A percentile compares a stretch with the other conserved stretches of the same genome.
Conservation (phyloP, 306 rosid species). For the Prinsepia uniflora region DNA sequence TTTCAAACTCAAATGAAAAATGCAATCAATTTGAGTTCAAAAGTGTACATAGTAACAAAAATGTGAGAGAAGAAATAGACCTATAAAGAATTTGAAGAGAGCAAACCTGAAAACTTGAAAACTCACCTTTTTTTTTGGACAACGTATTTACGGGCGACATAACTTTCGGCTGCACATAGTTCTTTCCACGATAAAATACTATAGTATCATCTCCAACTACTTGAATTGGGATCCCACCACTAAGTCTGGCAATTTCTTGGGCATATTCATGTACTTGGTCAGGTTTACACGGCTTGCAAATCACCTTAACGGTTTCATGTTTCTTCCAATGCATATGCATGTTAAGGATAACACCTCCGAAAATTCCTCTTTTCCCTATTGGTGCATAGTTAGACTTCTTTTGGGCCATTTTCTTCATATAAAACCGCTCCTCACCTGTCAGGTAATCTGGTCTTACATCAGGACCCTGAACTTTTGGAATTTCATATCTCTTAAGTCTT, state of each 20-base stretch:
- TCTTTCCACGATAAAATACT: conserved; percentile 80
- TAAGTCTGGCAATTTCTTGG: conserved; percentile 77
- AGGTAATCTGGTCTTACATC: conserved; percentile 56
- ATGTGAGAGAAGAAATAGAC: background rate
- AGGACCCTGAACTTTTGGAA: conserved; percentile 78
- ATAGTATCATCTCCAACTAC: conserved; percentile 73
- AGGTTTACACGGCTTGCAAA: conserved; percentile 83
- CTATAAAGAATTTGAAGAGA: conserved; percentile 14
- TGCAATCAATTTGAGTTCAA: background rate
- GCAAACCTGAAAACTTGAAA: conserved; percentile 7
- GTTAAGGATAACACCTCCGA: conserved; percentile 92
- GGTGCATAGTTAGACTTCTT: conserved; percentile 89
- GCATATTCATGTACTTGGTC: conserved; percentile 83
- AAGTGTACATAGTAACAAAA: background rate
- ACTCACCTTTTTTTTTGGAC: conserved; percentile 87
- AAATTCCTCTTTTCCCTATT: conserved; percentile 82
- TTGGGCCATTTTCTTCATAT: conserved; percentile 87
- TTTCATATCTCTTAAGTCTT: conserved; percentile 78
- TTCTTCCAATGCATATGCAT: conserved; percentile 99
- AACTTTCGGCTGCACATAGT: conserved; percentile 72
- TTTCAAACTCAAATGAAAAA: conserved; percentile 3
- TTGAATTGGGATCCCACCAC: conserved; percentile 88
- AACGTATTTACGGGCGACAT: conserved; percentile 85
- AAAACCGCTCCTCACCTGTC: conserved; percentile 84
- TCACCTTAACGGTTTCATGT: conserved; percentile 87